These are phyloP conservation scores for Neoscytalidium dimidiatum DNA, from an alignment of 2,329 filamentous ascomycete species.

Conservation along the genomic window DNA sequence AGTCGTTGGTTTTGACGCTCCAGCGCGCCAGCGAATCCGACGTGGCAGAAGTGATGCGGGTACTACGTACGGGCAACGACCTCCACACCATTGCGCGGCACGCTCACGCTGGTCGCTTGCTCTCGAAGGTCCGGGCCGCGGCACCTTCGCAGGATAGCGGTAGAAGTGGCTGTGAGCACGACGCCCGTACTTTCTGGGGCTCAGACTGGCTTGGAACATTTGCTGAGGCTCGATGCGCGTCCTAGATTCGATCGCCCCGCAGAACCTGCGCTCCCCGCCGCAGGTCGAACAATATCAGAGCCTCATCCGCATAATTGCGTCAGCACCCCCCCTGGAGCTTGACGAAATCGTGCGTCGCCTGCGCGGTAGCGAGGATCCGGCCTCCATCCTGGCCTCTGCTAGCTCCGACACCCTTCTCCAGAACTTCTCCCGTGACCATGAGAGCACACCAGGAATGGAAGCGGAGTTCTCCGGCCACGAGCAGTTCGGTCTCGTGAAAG, in stretches of 20 bases:
- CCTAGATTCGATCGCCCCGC: slow-evolving; percentile 3
- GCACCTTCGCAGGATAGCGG: slow-evolving; percentile 7
- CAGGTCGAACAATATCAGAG: slow-evolving; percentile 17
- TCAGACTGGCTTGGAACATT: slow-evolving; percentile 10
- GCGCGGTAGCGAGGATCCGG: slow-evolving; percentile 17
- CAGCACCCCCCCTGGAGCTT: slow-evolving; percentile 19
- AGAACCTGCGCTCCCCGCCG: neutral
- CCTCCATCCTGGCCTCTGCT: slow-evolving; percentile 18
- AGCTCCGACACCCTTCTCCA: slow-evolving; percentile 13
- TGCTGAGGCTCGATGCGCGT: slow-evolving; percentile 11
- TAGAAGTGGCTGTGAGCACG: slow-evolving; percentile 21
- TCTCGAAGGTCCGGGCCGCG: slow-evolving; percentile 21
- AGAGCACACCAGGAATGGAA: slow-evolving; percentile 21
- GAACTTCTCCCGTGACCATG: slow-evolving; percentile 12
- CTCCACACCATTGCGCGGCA: slow-evolving; percentile 23
- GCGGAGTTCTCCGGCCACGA: slow-evolving; percentile 21
- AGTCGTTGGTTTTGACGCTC: slow-evolving; percentile 24
- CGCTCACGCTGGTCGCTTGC: slow-evolving; percentile 22
- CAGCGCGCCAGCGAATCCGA: slow-evolving; percentile 23
- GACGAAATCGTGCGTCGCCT: slow-evolving; percentile 25
- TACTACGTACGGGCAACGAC: slow-evolving; percentile 23
- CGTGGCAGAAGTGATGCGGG: slow-evolving; percentile 23
- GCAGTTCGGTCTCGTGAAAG: slow-evolving; percentile 23
- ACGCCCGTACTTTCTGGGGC: neutral
- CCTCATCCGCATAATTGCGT: slow-evolving; percentile 19